Conservation (phyloP, 2,329 filamentous ascomycete species). For the Talaromyces sp. region DNA sequence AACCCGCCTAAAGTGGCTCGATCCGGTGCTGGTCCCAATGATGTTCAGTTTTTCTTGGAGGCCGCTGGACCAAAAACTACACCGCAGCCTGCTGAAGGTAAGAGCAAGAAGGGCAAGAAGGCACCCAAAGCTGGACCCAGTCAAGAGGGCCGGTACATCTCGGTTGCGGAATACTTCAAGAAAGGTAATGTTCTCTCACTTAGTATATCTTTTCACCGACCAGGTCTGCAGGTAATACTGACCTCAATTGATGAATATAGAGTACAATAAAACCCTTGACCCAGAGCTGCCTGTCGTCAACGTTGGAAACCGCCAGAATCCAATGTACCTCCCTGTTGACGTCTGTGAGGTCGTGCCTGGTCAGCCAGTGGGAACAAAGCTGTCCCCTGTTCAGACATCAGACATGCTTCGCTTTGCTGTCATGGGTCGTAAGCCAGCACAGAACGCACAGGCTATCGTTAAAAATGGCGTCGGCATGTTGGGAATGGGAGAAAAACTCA, state of each 20-base stretch:
- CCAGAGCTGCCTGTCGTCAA: slow-evolving; percentile 65
- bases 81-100: slow-evolving; percentile 10
- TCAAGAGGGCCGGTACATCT: slow-evolving; percentile 49
- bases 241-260: slow-evolving; percentile 28
- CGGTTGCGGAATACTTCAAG: slow-evolving; percentile 56
- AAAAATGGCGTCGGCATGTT: slow-evolving; percentile 58
- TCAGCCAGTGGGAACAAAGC: slow-evolving; percentile 63
- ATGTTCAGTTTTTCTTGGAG: slow-evolving; percentile 59
- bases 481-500: slow-evolving; percentile 54
- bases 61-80: slow-evolving; percentile 19
- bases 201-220: no score
- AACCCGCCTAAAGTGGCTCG: slow-evolving; percentile 40
- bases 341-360: slow-evolving; percentile 65
- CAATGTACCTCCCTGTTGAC: slow-evolving; percentile 69
- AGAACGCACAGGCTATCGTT: slow-evolving; percentile 69
- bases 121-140: slow-evolving; percentile 32
- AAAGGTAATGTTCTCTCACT: slow-evolving; percentile 36
- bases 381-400: slow-evolving; percentile 63
- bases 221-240: no score
- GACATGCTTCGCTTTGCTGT: slow-evolving; percentile 75
- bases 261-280: slow-evolving; percentile 41
- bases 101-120: slow-evolving; percentile 34
- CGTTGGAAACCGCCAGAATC: slow-evolving; percentile 59
- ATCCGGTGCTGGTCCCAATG: slow-evolving; percentile 52
- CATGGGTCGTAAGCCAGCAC: slow-evolving; percentile 56